Evolutionary conservation across 345 rosid species (phyloP).

Genomic region (Balakata baccata): DNA sequence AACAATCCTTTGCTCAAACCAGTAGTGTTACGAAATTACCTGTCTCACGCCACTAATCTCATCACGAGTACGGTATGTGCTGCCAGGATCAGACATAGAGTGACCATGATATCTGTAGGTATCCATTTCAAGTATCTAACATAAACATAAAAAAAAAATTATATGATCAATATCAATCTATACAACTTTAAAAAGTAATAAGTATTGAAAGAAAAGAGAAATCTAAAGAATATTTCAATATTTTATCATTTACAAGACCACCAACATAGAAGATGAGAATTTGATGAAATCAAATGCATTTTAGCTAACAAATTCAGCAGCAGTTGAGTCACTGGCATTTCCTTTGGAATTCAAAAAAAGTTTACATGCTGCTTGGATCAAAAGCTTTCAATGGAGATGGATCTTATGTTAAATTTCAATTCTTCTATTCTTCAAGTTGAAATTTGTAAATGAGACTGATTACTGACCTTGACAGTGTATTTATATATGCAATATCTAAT

Average conservation of each 20-base stretch:
- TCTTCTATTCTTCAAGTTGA: neutral
- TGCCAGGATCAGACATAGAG: constrained; percentile 99
- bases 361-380: neutral
- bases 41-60: constrained; percentile 93
- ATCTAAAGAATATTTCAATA: neutral
- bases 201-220: neutral
- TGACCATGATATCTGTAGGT: constrained; percentile 98
- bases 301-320: neutral
- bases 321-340: neutral
- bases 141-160: constrained; percentile 17
- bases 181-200: too few relatives aligned
- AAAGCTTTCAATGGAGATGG: neutral
- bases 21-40: constrained; percentile 38
- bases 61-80: constrained; percentile 98
- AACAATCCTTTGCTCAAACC: neutral
- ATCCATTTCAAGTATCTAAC: constrained; percentile 98
- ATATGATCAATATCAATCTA: neutral
- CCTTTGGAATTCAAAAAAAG: neutral
- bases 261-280: neutral
- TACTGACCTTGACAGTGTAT: neutral
- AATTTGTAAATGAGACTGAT: neutral
- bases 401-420: neutral
- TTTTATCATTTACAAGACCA: neutral
- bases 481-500: neutral
- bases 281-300: neutral